Base-by-base conservation (phyloP, 1,284 basidiomycete species). In the Flammula alnicola region DNA sequence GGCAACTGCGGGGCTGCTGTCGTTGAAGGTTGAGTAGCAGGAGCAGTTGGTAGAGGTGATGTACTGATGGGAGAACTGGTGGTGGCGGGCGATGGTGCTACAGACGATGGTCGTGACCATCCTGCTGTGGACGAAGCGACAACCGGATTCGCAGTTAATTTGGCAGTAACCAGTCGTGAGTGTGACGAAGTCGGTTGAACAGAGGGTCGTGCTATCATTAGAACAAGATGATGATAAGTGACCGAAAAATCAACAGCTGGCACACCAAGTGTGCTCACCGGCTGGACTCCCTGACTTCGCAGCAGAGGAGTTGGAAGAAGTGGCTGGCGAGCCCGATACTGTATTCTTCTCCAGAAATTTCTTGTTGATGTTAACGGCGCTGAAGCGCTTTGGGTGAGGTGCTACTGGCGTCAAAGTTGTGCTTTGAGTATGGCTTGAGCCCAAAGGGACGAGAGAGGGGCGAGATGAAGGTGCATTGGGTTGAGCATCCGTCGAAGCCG, bases 291-390 rank as follows among this genome's bases (percentile, higher is more conserved):
- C 78, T 17, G 75, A 56, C 69, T 86, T 89, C 45, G 68, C 55
- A 30, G 67, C 57, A 47, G 69, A 65, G 16, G 75, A 70, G 14
- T 66, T 60, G 11, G 75, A 61, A 3, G 75, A 68, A 51, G 71
- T 59, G 49, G 77, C 69, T 41, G 70, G 64, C 26, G 80, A 67
- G 42, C 73, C 67, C 47, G 80, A 74, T 29, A 75, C 62, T 26
- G 83, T 80, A 46, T 86, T 88, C 77, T 95, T 94, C 73, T 92
- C 89, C 41, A 96, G 75, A 68, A 96, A 97, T 70, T 92, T 93
- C 80, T 94, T 95, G 76, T 91, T 95, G 70, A 96, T 91, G 65
- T 92, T 93, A 58, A 91, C 81, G 23, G 91, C 81, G 61, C 76
- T 90, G 69, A 95, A 96, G 63, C 89, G 86, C 78, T 94, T 95